Evolutionary conservation across 1,284 basidiomycete genomes (phyloP).

Genomic region (Schizopora paradoxa): DNA sequence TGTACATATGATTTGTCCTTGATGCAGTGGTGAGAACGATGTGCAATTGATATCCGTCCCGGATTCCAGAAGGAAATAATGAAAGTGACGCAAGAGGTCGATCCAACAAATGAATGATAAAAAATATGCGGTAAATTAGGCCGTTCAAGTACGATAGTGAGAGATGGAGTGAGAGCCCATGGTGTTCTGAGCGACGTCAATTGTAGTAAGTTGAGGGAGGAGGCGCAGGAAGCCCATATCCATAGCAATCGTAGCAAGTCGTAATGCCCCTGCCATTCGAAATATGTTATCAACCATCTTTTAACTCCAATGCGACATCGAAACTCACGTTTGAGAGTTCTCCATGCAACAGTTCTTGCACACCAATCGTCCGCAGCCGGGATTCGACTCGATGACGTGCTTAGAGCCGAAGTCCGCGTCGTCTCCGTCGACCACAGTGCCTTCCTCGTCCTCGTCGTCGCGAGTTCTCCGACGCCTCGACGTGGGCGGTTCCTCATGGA

Average conservation of each 20-base stretch:
- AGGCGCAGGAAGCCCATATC: constrained; percentile 13
- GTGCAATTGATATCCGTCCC: too few species aligned
- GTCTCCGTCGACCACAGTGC: constrained; percentile 7
- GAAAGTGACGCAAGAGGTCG: neutral
- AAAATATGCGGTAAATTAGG: neutral
- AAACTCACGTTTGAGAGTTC: constrained; percentile 26
- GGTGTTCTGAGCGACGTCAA: neutral
- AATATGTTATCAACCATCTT: constrained; percentile 17
- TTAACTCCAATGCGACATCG: neutral
- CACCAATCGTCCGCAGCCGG: constrained; percentile 30
- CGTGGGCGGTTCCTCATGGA: neutral
- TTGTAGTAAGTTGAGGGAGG: neutral
- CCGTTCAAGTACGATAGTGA: neutral
- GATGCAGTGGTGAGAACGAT: too few species aligned
- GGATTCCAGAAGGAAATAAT: neutral
- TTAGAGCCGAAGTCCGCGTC: constrained; percentile 8
- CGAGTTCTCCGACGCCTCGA: constrained; percentile 18
- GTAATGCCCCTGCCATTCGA: constrained; percentile 13
- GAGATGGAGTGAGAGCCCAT: constrained; percentile 7
- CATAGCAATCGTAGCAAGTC: constrained; percentile 20
- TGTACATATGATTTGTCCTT: too few species aligned
- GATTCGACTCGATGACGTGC: constrained; percentile 13
- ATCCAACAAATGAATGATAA: neutral
- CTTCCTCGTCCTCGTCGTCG: constrained; percentile 15
- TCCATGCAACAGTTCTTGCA: constrained; percentile 31